Percentiles rank a stretch among this genome's conserved stretches.
Conservation (phyloP, 2,329 filamentous ascomycete genomes). For the Talaromyces sp. region DNA sequence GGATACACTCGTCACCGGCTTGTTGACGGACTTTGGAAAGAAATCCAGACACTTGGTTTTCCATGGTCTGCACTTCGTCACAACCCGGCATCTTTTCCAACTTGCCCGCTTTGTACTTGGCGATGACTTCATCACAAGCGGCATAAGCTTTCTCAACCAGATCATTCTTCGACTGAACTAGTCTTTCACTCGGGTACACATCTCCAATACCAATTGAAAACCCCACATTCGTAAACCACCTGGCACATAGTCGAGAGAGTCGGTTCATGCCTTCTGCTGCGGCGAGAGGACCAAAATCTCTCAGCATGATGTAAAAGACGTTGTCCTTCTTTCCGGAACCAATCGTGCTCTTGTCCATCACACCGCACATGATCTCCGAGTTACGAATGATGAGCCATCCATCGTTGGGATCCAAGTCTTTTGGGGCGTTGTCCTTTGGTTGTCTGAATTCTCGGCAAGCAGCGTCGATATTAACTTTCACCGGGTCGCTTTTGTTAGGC, state of each 20-base stretch:
- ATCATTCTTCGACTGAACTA: constrained; percentile 68
- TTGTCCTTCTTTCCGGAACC: constrained; percentile 97
- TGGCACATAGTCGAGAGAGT: constrained; percentile 81
- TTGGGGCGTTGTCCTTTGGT: constrained; percentile 34
- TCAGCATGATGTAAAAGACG: constrained; percentile 91
- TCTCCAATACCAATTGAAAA: constrained; percentile 97
- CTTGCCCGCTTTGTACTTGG: constrained; percentile 72
- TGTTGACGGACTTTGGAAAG: constrained; percentile 87
- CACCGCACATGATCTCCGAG: constrained; percentile 94
- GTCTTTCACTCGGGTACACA: constrained; percentile 72
- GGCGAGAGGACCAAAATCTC: constrained; percentile 87
- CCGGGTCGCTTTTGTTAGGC: constrained; percentile 76
- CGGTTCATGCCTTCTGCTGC: constrained; percentile 92
- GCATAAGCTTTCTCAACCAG: constrained; percentile 75
- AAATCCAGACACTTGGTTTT: constrained; percentile 85
- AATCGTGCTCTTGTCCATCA: constrained; percentile 98
- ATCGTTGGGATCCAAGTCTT: constrained; percentile 76
- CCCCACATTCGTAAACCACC: constrained; percentile 82
- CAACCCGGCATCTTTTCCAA: constrained; percentile 84
- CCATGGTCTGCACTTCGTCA: constrained; percentile 85
- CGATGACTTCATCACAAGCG: constrained; percentile 78
- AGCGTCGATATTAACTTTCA: constrained; percentile 87
- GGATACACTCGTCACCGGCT: constrained; percentile 86
- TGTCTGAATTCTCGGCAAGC: constrained; percentile 71
- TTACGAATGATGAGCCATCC: constrained; percentile 90